These are phyloP conservation scores for Salvia miltiorrhiza DNA, from an alignment of 257 asterid genomes.

Conservation along the genomic window DNA sequence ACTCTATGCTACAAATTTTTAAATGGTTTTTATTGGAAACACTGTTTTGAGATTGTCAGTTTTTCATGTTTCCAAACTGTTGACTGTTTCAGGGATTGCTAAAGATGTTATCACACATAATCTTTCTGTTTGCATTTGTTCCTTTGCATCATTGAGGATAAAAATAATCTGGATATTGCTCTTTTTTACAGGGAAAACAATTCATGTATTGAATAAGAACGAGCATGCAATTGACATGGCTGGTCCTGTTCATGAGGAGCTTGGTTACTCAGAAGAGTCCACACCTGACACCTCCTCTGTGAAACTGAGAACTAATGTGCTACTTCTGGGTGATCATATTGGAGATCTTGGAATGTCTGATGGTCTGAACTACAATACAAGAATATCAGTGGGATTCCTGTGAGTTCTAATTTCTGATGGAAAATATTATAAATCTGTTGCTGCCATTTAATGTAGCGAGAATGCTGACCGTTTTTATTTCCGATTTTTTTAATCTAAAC, in stretches of 20 bases:
- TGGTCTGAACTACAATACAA: slow-evolving; percentile 71
- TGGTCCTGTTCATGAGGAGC: slow-evolving; percentile 62
- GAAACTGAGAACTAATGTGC: slow-evolving; percentile 76
- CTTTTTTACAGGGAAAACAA: slow-evolving; percentile 70
- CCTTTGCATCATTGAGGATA: background rate
- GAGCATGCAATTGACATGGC: slow-evolving; percentile 97
- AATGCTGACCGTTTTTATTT: slow-evolving; percentile 8
- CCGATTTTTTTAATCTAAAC: background rate
- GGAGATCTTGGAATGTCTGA: slow-evolving; percentile 98
- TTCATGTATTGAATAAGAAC: slow-evolving; percentile 86
- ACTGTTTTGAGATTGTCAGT: background rate
- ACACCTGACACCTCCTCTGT: slow-evolving; percentile 47
- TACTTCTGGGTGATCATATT: slow-evolving; percentile 89
- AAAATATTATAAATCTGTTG: background rate
- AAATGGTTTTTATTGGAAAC: background rate
- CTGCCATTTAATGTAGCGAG: background rate
- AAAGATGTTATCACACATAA: background rate
- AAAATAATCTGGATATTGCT: slow-evolving; percentile 14
- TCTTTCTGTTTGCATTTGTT: background rate
- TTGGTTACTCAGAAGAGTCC: slow-evolving; percentile 45
- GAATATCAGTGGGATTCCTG: slow-evolving; percentile 90
- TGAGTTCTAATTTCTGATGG: slow-evolving; percentile 39
- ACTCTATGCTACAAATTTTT: background rate
- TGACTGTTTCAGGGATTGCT: background rate
- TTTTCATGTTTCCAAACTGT: background rate